phyloP scores from a whole-genome alignment of 2,329 filamentous ascomycete species.

The Aspergillus quadricinctus region DNA sequence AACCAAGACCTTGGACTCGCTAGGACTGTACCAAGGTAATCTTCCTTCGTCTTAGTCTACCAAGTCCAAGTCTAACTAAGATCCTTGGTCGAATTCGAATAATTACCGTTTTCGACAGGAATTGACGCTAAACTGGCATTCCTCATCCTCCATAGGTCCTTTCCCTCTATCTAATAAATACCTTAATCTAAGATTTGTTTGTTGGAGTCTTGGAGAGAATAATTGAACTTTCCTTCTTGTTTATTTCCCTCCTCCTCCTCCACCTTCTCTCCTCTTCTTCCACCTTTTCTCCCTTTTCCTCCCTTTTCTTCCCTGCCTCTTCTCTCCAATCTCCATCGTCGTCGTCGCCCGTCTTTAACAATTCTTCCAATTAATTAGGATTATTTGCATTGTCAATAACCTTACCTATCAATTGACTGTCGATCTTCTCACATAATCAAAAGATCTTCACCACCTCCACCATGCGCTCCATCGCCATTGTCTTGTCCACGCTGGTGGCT shows the following conservation, averaged over 20 bases:
- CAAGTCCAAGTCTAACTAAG: no score
- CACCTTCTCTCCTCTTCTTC: not conserved
- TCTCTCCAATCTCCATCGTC: not conserved
- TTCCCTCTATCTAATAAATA: not conserved
- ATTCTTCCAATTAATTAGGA: not conserved
- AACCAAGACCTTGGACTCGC: not conserved
- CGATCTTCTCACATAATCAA: not conserved
- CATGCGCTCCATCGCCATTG: conserved; percentile 47
- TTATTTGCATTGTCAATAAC: conserved; percentile 1
- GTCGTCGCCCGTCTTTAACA: not conserved
- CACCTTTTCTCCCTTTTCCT: not conserved
- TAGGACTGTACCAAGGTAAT: not conserved
- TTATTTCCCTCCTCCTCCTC: conserved; percentile 3
- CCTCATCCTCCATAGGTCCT: not conserved
- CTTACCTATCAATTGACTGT: not conserved
- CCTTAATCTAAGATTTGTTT: not conserved
- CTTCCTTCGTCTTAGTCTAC: not conserved
- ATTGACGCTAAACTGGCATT: not conserved
- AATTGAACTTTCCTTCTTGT: not conserved
- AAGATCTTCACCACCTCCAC: conserved; percentile 18
- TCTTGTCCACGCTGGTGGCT: conserved; percentile 45
- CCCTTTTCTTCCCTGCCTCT: conserved; percentile 1
- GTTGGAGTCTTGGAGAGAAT: no score
- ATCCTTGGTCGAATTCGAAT: not conserved
- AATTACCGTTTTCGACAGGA: not conserved